Conservation (phyloP, 2,329 filamentous ascomycete species). For the Trichoderma sp. region DNA sequence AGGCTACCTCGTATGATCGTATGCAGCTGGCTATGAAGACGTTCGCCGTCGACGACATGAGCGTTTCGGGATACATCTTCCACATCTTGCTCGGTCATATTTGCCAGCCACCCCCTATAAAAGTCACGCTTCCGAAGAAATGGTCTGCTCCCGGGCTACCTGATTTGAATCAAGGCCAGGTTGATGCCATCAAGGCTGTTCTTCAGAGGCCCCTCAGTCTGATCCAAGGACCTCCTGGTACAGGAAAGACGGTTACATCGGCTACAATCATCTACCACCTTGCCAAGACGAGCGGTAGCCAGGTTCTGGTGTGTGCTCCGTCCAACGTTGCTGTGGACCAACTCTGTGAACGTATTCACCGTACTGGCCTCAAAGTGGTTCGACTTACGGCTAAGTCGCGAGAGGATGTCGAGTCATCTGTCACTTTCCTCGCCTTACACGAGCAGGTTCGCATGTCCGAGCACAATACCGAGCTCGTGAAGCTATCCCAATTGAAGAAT, state of each 20-base stretch:
- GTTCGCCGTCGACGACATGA: slow-evolving; percentile 97
- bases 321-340: slow-evolving; percentile 99
- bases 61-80: slow-evolving; percentile 97
- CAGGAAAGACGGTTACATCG: slow-evolving; percentile 97
- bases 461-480: slow-evolving; percentile 89
- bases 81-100: slow-evolving; percentile 95
- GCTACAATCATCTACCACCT: slow-evolving; percentile 98
- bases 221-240: slow-evolving; percentile 95
- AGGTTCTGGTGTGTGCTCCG: slow-evolving; percentile 93
- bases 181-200: slow-evolving; percentile 94
- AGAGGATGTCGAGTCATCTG: slow-evolving; percentile 98
- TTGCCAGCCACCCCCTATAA: slow-evolving; percentile 92
- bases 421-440: slow-evolving; percentile 91
- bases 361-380: slow-evolving; percentile 93
- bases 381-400: slow-evolving; percentile 98
- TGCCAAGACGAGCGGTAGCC: slow-evolving; percentile 90
- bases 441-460: slow-evolving; percentile 98
- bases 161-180: slow-evolving; percentile 93
- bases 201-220: slow-evolving; percentile 90
- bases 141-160: slow-evolving; percentile 94
- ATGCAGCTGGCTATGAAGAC: slow-evolving; percentile 99
- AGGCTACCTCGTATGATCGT: slow-evolving; percentile 97
- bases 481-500: slow-evolving; percentile 89
- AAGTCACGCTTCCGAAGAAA: slow-evolving; percentile 93
- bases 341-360: slow-evolving; percentile 94